phyloP scores from a whole-genome alignment of 1,284 basidiomycete species.

The Leccinum discolor region DNA sequence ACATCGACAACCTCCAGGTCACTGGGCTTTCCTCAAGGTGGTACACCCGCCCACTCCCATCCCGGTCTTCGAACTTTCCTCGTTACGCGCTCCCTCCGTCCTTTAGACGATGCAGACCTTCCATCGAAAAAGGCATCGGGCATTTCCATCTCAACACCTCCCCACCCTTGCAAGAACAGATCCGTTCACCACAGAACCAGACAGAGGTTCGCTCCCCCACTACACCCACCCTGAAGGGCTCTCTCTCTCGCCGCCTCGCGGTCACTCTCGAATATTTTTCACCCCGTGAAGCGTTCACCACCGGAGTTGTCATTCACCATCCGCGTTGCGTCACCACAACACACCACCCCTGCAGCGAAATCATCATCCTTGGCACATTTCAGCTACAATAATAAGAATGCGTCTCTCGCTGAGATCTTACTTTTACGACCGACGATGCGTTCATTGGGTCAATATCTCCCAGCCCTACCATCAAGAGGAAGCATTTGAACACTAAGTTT shows the following conservation, averaged over 20 bases:
- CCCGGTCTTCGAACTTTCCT: conserved; percentile 50
- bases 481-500: conserved; percentile 16
- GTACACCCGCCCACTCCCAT: conserved; percentile 58
- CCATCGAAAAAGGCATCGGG: conserved; percentile 41
- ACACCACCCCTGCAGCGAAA: conserved; percentile 3
- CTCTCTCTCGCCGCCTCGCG: conserved; percentile 24
- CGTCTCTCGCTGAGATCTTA: conserved; percentile 8
- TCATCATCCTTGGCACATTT: conserved; percentile 10
- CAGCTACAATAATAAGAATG: conserved; percentile 8
- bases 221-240: conserved; percentile 9
- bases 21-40: conserved; percentile 75
- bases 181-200: no score
- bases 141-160: conserved; percentile 69
- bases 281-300: conserved; percentile 15
- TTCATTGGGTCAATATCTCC: conserved; percentile 11
- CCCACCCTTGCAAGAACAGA: conserved; percentile 27
- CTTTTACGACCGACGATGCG: conserved; percentile 21
- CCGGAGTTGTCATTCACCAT: conserved; percentile 11
- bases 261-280: conserved; percentile 28
- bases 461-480: conserved; percentile 20
- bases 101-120: conserved; percentile 13
- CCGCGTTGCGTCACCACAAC: conserved; percentile 4
- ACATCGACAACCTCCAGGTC: conserved; percentile 53
- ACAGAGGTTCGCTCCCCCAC: no score
- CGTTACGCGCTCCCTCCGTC: conserved; percentile 15